Evolutionary conservation across 2,329 filamentous ascomycete genomes (phyloP), one percentile per base, ranked within the genome.

Genomic region (Venturia oleaginea): DNA sequence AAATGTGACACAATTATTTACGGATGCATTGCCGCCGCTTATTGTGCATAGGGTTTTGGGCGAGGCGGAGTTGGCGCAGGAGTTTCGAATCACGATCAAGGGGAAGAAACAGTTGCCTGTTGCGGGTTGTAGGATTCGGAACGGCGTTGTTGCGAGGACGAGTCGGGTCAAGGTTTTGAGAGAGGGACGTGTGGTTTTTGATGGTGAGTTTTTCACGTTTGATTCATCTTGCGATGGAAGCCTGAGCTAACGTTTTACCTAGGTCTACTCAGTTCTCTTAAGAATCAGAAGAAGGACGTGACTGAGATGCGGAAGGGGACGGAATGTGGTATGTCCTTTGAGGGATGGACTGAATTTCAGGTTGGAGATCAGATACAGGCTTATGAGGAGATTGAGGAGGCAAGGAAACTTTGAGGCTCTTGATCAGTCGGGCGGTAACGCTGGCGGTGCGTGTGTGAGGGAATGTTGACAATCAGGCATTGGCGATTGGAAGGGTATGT

Each of bases 291-390:
- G 82, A 95, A 95, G 74, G 91, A 97, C 68, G 90, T 94, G 37
- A 80, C 81, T 57, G 91, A 96, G 72, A 94, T 96, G 86, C 86
- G 86, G 71, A 97, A 96, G 77, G 92, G 92, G 65, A 85, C 83
- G n/a, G 94, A 99, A 76, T 99, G 94, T 71, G 94, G 94, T 68
- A 87, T 99, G 69, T 86, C 85, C 62, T 93, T 99, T 71, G 86
- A 88, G 3, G 83, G 81, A 38, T 99, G 91, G 86, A 81, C 88
- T 59, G 89, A 86, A 27, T 89, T 97, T 73, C 75, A 87, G 71
- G 80, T 86, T 17, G 94, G 93, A 34, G 94, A 99, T 76, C 84
- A 88, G 74, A 83, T 99, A 67, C 94, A 97, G 78, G 87, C 86
- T 40, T 96, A 92, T 71, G 91, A 96, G 72, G 89, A 92, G 76